Evolutionary conservation across 352 stramenopile species (phyloP), one percentile per base, ranked within the genome.

Genomic region (Pythium aquatile): DNA sequence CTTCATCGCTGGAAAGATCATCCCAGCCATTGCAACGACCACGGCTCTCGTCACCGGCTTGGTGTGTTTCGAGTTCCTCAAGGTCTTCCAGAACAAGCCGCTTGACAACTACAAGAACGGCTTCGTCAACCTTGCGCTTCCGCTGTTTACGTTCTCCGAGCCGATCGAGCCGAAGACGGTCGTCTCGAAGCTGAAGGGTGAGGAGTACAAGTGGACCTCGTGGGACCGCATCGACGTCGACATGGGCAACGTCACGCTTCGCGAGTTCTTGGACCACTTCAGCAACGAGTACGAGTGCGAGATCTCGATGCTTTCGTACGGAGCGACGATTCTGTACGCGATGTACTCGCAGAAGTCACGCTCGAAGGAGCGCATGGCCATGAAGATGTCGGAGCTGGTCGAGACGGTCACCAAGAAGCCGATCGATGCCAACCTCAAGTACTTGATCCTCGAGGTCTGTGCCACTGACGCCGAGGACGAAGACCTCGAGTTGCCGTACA

Each of bases 1-100:
- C 55, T 97, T 98, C 33, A 99, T 99, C 79, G 98, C 98, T n/a
- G 98, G 98, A 55, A 98, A 98, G 72, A 99, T 99, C 73, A 99
- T 99, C 65, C 98, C 98, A 11, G 98, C 98, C 16, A 99, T 99
- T 74, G 97, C 98, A 24, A 99, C 98, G 40, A 99, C 98, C 9
- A 99, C 98, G 14, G 97, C 97, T 17, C 79, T 99, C 37, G 98
- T 99, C 33, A 99, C 98, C 0, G 98, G 97, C 39, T 83, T 99
- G 5, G 96, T 99, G 67, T 99, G 96, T 74, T 93, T 99, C 61
- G 98, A 99, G 70, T 88, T 99, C 47, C 88, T 98, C 69, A 99
- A 99, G 72, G 83, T 91, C n/a, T 86, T 94, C 70, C 85, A 95
- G 58, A 62, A 82, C 65, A 95, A 94, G 59, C 79, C 87, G 11